These are phyloP conservation scores for Crepidotus variabilis DNA, from an alignment of 768 basidiomycete genomes.

Conservation along the genomic window DNA sequence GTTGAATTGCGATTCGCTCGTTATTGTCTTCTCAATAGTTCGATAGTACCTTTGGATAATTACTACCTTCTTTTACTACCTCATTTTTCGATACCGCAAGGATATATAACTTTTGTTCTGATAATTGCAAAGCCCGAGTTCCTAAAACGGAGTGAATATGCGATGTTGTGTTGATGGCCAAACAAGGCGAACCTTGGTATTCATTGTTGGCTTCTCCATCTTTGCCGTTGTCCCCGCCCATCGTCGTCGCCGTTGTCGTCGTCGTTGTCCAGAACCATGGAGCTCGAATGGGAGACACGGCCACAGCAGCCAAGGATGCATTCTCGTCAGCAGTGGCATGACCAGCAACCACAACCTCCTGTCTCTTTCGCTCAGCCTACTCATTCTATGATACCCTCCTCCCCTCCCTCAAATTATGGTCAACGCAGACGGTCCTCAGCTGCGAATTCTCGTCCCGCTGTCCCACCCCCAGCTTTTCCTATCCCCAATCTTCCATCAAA, in stretches of 20 bases:
- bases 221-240: slow-evolving; percentile 10
- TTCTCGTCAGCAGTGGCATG: slow-evolving; percentile 27
- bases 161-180: slow-evolving; percentile 21
- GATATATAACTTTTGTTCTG: slow-evolving; percentile 7
- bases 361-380: slow-evolving; percentile 27
- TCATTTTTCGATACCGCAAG: slow-evolving; percentile 27
- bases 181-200: slow-evolving; percentile 14
- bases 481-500: slow-evolving; percentile 62
- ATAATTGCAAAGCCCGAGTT: slow-evolving; percentile 8
- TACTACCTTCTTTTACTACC: slow-evolving; percentile 1
- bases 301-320: slow-evolving; percentile 26
- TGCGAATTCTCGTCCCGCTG: slow-evolving; percentile 59
- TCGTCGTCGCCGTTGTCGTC: slow-evolving; percentile 1
- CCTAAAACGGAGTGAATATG: slow-evolving; percentile 11
- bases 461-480: slow-evolving; percentile 69
- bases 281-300: slow-evolving; percentile 33
- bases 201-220: slow-evolving; percentile 6
- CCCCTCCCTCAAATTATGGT: slow-evolving; percentile 5
- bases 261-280: slow-evolving; percentile 23
- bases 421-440: slow-evolving; percentile 66
- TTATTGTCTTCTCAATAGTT: too few species aligned
- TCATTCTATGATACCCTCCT: slow-evolving; percentile 12
- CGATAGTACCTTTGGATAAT: too few species aligned
- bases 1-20: too few species aligned
- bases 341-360: slow-evolving; percentile 22